Evolutionary conservation across 192 early-diverging fungal genomes (phyloP), one percentile per base, ranked within the genome.

Genomic region (Cetraspora pellucida): DNA sequence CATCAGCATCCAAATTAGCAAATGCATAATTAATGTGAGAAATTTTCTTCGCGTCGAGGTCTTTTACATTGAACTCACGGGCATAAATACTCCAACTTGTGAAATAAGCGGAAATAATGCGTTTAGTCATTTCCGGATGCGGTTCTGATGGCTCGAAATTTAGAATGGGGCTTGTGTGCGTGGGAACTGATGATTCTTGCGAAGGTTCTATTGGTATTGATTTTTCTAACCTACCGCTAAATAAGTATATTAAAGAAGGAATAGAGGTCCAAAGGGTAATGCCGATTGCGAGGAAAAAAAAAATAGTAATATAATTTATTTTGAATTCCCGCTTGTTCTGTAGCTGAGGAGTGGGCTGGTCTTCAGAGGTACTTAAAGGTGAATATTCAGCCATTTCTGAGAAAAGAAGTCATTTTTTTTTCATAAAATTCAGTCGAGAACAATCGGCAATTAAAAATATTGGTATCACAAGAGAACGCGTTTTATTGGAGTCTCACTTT

Each of bases 21-120:
- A 95, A 95, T 17, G 87, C 92, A 75, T 95, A 95, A 74, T 91
- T 88, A 59, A 95, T 71, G 71, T 95, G 93, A n/a, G 93, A 90
- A 46, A 95, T 80, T 57, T 89, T 88, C 9, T 74, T 60, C 27
- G 81, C 80, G 71, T 93, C 90, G 10, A 95, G 75, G 66, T 92
- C 86, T 47, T 83, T 72, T 9, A 91, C 90, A 69, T 84, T 84
- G 77, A 87, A 91, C 37, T 81, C 85, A 79, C 92, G 86, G 81
- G 82, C 90, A 75, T 94, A 94, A 46, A 93, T 93, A 10, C 85
- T 87, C 93, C 93, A 84, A 55, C 80, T 77, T 1, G 79, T 78
- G 76, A 82, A 84, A 63, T 84, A 84, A 6, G 71, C 69, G 16
- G 47, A 45, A 54, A 71, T 31, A n/a, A 52, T 54, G 4, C 16